Evolutionary conservation across 2,329 filamentous ascomycete genomes (phyloP).

Genomic region (Alternaria atra): DNA sequence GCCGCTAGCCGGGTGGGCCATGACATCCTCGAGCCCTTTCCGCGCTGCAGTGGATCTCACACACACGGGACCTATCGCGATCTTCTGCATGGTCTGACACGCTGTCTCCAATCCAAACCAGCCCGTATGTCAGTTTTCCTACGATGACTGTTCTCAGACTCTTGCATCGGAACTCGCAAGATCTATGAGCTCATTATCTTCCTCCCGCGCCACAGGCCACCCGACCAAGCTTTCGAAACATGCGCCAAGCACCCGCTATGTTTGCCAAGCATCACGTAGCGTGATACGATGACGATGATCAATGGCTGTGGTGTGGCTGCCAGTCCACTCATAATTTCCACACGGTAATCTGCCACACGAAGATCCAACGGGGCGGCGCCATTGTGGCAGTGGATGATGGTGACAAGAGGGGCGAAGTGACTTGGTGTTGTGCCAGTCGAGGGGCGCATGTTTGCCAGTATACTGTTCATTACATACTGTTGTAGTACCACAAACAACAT

Average conservation of each 20-base stretch:
- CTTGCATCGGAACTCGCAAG: background rate
- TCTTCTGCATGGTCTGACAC: background rate
- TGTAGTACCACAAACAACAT: background rate
- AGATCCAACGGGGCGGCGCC: background rate
- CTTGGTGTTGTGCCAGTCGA: background rate
- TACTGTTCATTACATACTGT: background rate
- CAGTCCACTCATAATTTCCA: conserved; percentile 18
- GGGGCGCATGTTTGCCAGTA: background rate
- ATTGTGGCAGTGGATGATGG: conserved; percentile 12
- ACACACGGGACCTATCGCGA: background rate
- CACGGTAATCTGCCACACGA: conserved; percentile 3
- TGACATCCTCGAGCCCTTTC: conserved; percentile 5
- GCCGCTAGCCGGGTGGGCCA: conserved; percentile 25
- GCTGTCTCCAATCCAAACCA: background rate
- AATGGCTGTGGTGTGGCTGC: conserved; percentile 18
- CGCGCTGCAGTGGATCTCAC: conserved; percentile 6
- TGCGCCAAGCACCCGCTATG: conserved; percentile 8
- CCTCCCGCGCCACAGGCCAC: background rate
- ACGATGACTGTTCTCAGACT: background rate
- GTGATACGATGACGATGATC: conserved; percentile 8
- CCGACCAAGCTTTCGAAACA: conserved; percentile 6
- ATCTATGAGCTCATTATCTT: conserved; percentile 14
- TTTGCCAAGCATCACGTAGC: conserved; percentile 2
- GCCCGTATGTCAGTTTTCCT: background rate
- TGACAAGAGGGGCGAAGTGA: conserved; percentile 4